phyloP scores from a whole-genome alignment of 768 basidiomycete species.

The Punctularia strigosozonata region DNA sequence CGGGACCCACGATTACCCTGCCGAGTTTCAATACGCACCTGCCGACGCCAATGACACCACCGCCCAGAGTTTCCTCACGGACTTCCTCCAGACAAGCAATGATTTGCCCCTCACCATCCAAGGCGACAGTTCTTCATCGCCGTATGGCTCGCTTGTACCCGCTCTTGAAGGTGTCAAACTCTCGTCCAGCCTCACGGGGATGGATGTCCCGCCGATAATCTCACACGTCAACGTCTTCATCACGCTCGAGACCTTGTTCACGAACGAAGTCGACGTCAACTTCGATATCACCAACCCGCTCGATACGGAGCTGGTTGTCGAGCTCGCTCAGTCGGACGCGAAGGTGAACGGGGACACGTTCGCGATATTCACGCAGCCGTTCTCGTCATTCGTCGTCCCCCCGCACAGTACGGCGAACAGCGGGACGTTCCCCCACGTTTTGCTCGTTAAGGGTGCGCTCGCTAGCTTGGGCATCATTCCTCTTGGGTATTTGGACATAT shows the following conservation, averaged over 20 bases:
- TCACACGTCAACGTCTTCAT: constrained; percentile 44
- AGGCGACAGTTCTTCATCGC: constrained; percentile 48
- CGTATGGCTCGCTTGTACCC: constrained; percentile 45
- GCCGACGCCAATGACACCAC: constrained; percentile 52
- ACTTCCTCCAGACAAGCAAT: constrained; percentile 44
- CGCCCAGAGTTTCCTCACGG: constrained; percentile 48
- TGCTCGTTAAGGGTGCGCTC: constrained; percentile 47
- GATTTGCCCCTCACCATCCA: constrained; percentile 39
- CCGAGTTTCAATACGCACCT: constrained; percentile 63
- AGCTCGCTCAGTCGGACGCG: constrained; percentile 44
- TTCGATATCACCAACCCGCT: constrained; percentile 51
- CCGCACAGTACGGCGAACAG: constrained; percentile 49
- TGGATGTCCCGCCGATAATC: constrained; percentile 46
- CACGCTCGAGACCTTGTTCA: constrained; percentile 33
- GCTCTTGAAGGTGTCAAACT: constrained; percentile 45
- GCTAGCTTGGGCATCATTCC: constrained; percentile 47
- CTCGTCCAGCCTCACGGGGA: constrained; percentile 31
- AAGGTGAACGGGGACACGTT: constrained; percentile 39
- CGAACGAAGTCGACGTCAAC: constrained; percentile 39
- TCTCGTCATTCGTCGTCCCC: constrained; percentile 44
- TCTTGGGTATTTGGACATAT: constrained; percentile 39
- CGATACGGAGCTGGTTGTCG: constrained; percentile 42
- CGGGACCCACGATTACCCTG: constrained; percentile 36
- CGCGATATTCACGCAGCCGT: constrained; percentile 46
- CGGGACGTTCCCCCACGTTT: constrained; percentile 43